These are phyloP conservation scores for Anisodus tanguticus DNA, from an alignment of 257 asterid genomes.

Conservation along the genomic window DNA sequence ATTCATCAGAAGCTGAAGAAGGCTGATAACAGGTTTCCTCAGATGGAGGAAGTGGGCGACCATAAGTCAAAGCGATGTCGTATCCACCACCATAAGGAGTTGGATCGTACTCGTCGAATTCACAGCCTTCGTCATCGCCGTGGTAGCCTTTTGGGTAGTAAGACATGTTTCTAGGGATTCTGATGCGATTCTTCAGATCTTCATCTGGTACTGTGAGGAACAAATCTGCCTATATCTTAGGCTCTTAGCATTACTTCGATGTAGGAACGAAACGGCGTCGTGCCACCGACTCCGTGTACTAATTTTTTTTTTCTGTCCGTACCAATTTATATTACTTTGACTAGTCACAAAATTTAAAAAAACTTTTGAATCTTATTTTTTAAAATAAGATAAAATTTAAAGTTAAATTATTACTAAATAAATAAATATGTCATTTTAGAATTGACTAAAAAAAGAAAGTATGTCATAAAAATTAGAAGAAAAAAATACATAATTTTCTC, in stretches of 20 bases:
- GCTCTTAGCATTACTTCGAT: neutral
- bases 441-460: too few species aligned
- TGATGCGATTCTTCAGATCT: neutral
- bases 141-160: conserved; percentile 75
- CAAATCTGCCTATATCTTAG: neutral
- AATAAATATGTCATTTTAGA: too few species aligned
- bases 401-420: too few species aligned
- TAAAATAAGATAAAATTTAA: too few species aligned
- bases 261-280: neutral
- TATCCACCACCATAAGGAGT: conserved; percentile 95
- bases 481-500: neutral
- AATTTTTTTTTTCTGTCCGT: neutral
- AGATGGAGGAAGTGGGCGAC: conserved; percentile 77
- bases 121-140: conserved; percentile 59
- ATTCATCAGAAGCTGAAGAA: conserved; percentile 58
- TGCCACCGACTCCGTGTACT: neutral
- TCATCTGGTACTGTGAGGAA: neutral
- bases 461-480: too few species aligned
- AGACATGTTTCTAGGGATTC: conserved; percentile 53
- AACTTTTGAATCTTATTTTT: too few species aligned
- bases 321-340: too few species aligned
- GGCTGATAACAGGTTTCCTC: conserved; percentile 75
- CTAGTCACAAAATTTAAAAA: too few species aligned
- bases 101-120: conserved; percentile 83
- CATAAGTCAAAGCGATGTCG: conserved; percentile 71